Evolutionary conservation across 2,329 filamentous ascomycete genomes (phyloP).

Genomic region (Aspergillus calidoustus): DNA sequence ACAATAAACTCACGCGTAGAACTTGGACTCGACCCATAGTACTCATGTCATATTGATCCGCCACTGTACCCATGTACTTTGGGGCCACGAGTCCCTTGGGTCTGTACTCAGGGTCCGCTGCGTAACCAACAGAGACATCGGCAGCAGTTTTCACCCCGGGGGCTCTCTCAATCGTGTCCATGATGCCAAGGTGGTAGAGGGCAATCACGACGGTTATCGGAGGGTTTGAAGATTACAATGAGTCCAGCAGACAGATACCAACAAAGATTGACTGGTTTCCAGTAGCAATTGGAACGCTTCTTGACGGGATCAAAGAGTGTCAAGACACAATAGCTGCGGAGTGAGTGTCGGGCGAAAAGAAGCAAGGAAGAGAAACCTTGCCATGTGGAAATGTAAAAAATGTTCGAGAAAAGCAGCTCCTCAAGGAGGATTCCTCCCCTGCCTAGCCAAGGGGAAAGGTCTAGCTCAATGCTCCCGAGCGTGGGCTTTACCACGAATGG

Average conservation of each 20-base stretch:
- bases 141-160: not conserved
- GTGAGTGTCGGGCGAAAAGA: not conserved
- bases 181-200: not conserved
- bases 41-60: slow-evolving; percentile 46
- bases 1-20: slow-evolving; percentile 36
- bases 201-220: not conserved
- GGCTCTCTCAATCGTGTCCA: slow-evolving; percentile 7
- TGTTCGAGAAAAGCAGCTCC: not conserved
- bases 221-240: not conserved
- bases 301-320: not conserved
- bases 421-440: not conserved
- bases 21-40: slow-evolving; percentile 45
- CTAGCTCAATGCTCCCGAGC: not conserved
- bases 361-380: slow-evolving; percentile 31
- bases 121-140: not conserved
- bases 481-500: not conserved
- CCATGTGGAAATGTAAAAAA: slow-evolving; percentile 28
- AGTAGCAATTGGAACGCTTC: not conserved
- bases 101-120: slow-evolving; percentile 26
- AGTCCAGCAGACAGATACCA: not conserved
- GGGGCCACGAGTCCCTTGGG: slow-evolving; percentile 37
- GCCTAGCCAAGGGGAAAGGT: not conserved
- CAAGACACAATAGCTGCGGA: not conserved
- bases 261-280: not conserved
- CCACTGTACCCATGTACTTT: slow-evolving; percentile 43